Evolutionary conservation across 1,139 yeast genomes (phyloP), one percentile per base, ranked within the genome.

Genomic region (Eremothecium cymbalariae): DNA sequence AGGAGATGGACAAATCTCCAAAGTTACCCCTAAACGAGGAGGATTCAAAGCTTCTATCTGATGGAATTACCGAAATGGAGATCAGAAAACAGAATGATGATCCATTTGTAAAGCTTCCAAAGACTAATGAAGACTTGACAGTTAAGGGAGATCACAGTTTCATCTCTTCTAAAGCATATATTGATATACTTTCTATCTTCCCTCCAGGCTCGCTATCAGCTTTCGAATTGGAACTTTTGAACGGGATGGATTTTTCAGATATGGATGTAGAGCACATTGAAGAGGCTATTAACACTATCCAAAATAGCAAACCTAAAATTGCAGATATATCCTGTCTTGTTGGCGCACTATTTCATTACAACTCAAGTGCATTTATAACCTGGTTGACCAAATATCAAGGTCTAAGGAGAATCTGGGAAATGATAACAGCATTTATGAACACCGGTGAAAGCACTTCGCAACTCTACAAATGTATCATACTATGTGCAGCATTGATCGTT

Each of bases 381-480:
- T 27, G 30, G 30, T 11, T 17, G 8, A 15, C 19, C 3, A 18
- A 27, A 6, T 4, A 9, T 15, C 9, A 17, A 4, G 30, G 30
- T 6, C 21, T 27, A 11, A 16, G 21, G 4, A n/a, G 30, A 6
- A n/a, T 27, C 14, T 27, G 30, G 30, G 8, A 19, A 11, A 16
- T 27, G 21, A 16, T 27, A 9, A 27, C 21, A 4, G 30, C n/a
- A n/a, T 14, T 27, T 4, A 8, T 18, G 8, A 14, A 16, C 19
- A 16, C 15, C n/a, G n/a, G 8, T 14, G 30, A 18, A 16, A n/a
- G n/a, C n/a, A 9, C n/a, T 4, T 17, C 30, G 4, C 13, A 16
- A n/a, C 15, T 50, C 2, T 42, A 46, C 18, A 50, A 47, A 27
- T 46, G 53, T 4, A 34, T 55, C 14, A 37, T 53, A 4, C 33